Percentiles rank a stretch among this genome's conserved stretches.
phyloP scores from a whole-genome alignment of 768 basidiomycete genomes.

The Auricularia cornea region DNA sequence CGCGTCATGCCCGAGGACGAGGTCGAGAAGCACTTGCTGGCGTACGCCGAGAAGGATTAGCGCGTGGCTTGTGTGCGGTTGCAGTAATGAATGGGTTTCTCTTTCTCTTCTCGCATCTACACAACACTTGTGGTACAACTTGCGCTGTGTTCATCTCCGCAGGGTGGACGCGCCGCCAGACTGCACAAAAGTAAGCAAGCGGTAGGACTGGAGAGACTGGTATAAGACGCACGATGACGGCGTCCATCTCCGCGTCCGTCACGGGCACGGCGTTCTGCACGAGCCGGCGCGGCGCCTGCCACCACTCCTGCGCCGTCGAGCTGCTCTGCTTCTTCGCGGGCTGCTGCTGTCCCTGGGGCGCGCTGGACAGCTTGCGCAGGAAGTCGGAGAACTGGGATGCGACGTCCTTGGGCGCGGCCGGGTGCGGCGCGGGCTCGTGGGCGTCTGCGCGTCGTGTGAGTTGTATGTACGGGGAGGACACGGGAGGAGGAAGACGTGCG shows the following conservation, averaged over 20 bases:
- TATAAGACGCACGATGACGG: conserved; percentile 45
- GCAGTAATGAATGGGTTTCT: not conserved
- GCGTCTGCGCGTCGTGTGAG: conserved; percentile 17
- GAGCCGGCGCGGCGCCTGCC: conserved; percentile 57
- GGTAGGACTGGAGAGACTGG: conserved; percentile 2
- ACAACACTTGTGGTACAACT: not conserved
- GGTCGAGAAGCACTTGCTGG: conserved; percentile 70
- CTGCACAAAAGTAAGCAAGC: conserved; percentile 2
- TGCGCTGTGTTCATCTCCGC: conserved; percentile 13
- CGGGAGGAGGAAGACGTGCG: conserved; percentile 13
- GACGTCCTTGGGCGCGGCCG: conserved; percentile 56
- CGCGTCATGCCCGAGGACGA: conserved; percentile 69
- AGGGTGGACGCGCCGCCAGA: conserved; percentile 67
- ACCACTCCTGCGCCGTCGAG: conserved; percentile 35
- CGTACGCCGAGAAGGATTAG: conserved; percentile 87
- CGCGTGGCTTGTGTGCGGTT: not conserved
- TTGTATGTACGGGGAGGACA: not conserved
- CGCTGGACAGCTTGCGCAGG: conserved; percentile 26
- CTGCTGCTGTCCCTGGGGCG: not conserved
- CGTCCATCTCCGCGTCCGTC: conserved; percentile 53
- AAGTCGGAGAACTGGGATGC: conserved; percentile 42
- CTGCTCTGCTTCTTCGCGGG: not conserved
- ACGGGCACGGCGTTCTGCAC: conserved; percentile 39
- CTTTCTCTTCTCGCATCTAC: not conserved
- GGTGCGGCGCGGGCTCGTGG: conserved; percentile 46